A percentile compares a stretch with the other conserved stretches of the same genome.
These are phyloP conservation scores for Penicillium sp. DNA, from an alignment of 2,329 filamentous ascomycete genomes.

Conservation along the genomic window DNA sequence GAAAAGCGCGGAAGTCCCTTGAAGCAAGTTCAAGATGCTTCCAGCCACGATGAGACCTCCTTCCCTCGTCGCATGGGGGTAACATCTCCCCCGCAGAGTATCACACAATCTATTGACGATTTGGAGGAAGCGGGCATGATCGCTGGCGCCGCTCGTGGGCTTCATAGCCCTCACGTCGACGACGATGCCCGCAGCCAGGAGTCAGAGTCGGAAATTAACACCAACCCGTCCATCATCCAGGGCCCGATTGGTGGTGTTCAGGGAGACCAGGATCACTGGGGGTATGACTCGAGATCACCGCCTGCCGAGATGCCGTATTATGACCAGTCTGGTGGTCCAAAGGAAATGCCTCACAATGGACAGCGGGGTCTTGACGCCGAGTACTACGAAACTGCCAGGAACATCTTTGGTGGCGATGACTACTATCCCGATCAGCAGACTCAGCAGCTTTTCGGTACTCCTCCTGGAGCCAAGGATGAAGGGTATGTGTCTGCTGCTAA, in stretches of 20 bases:
- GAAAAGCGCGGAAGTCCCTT: slow-evolving; percentile 45
- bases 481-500: slow-evolving; percentile 82
- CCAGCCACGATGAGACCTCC: slow-evolving; percentile 37
- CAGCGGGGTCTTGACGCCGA: slow-evolving; percentile 58
- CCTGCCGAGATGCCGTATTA: slow-evolving; percentile 37
- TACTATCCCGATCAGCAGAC: slow-evolving; percentile 40
- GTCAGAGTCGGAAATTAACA: slow-evolving; percentile 63
- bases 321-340: slow-evolving; percentile 52
- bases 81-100: slow-evolving; percentile 56
- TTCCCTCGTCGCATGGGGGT: slow-evolving; percentile 41
- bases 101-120: slow-evolving; percentile 48
- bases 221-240: slow-evolving; percentile 80
- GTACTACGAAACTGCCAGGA: slow-evolving; percentile 56
- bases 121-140: slow-evolving; percentile 54
- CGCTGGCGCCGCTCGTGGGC: slow-evolving; percentile 67
- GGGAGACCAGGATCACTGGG: slow-evolving; percentile 53
- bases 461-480: slow-evolving; percentile 71
- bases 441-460: slow-evolving; percentile 48
- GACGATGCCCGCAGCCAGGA: slow-evolving; percentile 63
- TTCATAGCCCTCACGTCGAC: slow-evolving; percentile 71
- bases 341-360: slow-evolving; percentile 55
- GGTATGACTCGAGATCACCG: slow-evolving; percentile 55
- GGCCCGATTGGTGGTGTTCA: slow-evolving; percentile 64
- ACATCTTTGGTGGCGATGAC: slow-evolving; percentile 38
- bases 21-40: slow-evolving; percentile 42